Conservation (phyloP, 495 filamentous ascomycete genomes). For the Aspergillus asperescens region DNA sequence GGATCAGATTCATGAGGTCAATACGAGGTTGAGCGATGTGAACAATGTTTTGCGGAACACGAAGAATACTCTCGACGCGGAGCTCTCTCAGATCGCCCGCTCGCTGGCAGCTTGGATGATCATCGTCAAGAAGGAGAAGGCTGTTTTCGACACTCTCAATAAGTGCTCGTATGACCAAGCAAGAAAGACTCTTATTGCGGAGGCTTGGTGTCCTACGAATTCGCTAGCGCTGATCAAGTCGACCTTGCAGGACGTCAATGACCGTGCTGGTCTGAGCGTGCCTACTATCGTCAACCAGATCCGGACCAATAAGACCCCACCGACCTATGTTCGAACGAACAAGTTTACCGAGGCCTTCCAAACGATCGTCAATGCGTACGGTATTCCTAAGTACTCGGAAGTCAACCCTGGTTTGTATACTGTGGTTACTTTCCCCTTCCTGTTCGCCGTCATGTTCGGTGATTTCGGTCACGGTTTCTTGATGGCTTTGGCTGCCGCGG, state of each 20-base stretch:
- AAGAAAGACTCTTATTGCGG: constrained; percentile 91
- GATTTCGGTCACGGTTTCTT: constrained; percentile 89
- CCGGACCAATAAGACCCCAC: constrained; percentile 89
- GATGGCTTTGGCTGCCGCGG: constrained; percentile 70
- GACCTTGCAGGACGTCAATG: constrained; percentile 95
- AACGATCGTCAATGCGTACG: constrained; percentile 98
- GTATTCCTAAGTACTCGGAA: constrained; percentile 92
- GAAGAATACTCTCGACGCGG: constrained; percentile 89
- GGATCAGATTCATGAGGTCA: constrained; percentile 95
- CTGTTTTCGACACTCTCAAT: constrained; percentile 94
- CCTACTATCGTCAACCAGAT: constrained; percentile 98
- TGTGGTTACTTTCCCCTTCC: constrained; percentile 93
- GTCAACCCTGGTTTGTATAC: constrained; percentile 94
- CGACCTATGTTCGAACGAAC: constrained; percentile 93
- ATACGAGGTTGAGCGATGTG: constrained; percentile 83
- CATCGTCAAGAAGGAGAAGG: constrained; percentile 96
- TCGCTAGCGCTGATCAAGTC: constrained; percentile 86
- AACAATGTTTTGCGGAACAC: constrained; percentile 89
- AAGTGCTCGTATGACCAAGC: constrained; percentile 94
- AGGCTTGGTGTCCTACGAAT: constrained; percentile 94
- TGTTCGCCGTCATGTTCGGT: constrained; percentile 99
- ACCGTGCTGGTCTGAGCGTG: constrained; percentile 86
- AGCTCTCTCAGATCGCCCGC: constrained; percentile 86
- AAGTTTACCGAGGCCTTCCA: constrained; percentile 98
- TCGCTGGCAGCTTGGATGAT: constrained; percentile 94